Base-by-base conservation (phyloP, 2,329 filamentous ascomycete species). In the Calonectria pseudoturangicola region DNA sequence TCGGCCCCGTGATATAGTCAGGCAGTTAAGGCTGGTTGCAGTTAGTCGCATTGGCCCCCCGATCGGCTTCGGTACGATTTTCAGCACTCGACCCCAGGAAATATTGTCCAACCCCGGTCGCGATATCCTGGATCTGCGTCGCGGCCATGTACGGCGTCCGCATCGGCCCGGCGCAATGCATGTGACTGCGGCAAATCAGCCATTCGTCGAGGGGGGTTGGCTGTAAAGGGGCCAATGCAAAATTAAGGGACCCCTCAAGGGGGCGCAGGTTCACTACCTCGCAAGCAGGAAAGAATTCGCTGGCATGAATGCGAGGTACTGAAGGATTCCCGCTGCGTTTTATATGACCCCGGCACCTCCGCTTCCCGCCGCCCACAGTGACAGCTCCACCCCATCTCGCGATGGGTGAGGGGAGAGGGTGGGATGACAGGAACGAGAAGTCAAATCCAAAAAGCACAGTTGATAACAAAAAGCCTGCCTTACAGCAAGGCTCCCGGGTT, bases 11-110 rank as follows among this genome's bases (percentile, higher is more conserved):
- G 33, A 25, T 60, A 60, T 60, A 60, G 12, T 39, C 21, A 18
- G 54, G 33, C 15, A 41, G 4, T 60, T 60, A 60, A 60, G 33
- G 6, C 54, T 39, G 33, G 13, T 27, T 60, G 16, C 15, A 41
- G 54, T 60, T 60, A 41, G n/a, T 21, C 21, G 33, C 33, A 27
- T 41, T 27, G 54, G 54, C 21, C 54, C 21, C 54, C 30, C 25
- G 21, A 60, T 60, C 54, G 54, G 54, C 54, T 60, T 60, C 33
- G 54, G 36, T 60, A 36, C 54, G 54, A 60, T 41, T 60, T 48
- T 60, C 54, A 60, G 54, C 21, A 36, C 21, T 60, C 36, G 41
- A 41, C 54, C 54, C 54, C 54, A 60, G 54, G 54, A 60, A 58
- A 41, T 41, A 60, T 60, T 60, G 54, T n/a, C 13, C n/a, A 15